Base-by-base conservation (phyloP, 73 alveolate species). In the Paramecium caudatum region DNA sequence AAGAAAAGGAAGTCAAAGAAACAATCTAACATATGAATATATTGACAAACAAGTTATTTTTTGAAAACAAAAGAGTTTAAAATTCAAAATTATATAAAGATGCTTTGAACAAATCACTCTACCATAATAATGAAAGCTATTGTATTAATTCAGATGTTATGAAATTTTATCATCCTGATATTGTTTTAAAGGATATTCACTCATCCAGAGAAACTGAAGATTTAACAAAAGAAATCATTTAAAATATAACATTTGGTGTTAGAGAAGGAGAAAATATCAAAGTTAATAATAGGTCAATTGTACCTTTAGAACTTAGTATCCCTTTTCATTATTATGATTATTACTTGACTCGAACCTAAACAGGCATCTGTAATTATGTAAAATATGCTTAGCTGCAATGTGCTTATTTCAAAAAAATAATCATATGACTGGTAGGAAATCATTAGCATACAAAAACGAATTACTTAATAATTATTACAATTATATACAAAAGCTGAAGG, bases 261-360 rank as follows among this genome's bases (percentile, higher is more conserved):
- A 41, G 19, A 16, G n/a, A 37, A 16, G n/a, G 21, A 6, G 27
- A 17, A n/a, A n/a, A 19, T 41, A 48, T 9, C 5, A 48, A 9
- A 12, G 70, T 48, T 9, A 41, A 39, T 8, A 41, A 27, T 74
- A 27, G 21, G 39, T 21, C 27, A 9, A 17, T 41, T 27, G 3
- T 74, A 16, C 69, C 88, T 3, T 13, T 34, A 37, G 69, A 13
- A 5, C 19, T 74, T 5, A 41, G 69, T 9, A 12, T 74, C 6
- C 88, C 88, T 16, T 74, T 74, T 8, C 36, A 36, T 74, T 74
- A 74, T 74, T 74, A 74, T 74, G 88, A 74, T 17, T 41, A 45
- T 1, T 23, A 27, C 19, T 27, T 74, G 0, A 36, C 62, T 0
- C 36, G 25, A 16, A 3, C 47, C 21, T 32, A 13, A 17, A 45